phyloP scores from a whole-genome alignment of 805 yeast species.

The Candida germanica region DNA sequence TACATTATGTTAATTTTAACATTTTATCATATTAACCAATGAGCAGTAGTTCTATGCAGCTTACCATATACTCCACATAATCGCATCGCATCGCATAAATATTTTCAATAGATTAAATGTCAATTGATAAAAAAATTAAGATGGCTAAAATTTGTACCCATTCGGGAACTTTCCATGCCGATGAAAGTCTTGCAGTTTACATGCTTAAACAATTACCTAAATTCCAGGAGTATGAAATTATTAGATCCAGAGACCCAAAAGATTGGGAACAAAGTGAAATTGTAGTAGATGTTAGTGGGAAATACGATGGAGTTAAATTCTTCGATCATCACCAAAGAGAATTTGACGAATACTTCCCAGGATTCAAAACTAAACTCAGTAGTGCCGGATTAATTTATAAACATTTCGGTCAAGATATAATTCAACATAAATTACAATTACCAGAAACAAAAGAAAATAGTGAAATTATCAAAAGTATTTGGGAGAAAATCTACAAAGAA shows the following conservation, averaged over 20 bases:
- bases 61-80: no score
- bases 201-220: constrained; percentile 73
- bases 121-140: constrained; percentile 10
- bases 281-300: constrained; percentile 92
- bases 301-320: constrained; percentile 79
- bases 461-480: constrained; percentile 52
- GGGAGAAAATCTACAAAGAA: constrained; percentile 75
- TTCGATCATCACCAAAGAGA: constrained; percentile 98
- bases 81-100: no score
- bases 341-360: constrained; percentile 67
- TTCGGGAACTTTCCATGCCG: constrained; percentile 95
- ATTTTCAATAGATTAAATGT: no score
- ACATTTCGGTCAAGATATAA: constrained; percentile 73
- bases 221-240: constrained; percentile 61
- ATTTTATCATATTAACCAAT: no score
- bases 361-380: constrained; percentile 73
- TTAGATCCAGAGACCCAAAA: constrained; percentile 79
- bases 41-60: no score
- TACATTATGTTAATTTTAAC: no score
- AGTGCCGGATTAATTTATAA: constrained; percentile 94
- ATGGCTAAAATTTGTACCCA: constrained; percentile 77
- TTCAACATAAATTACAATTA: constrained; percentile 41
- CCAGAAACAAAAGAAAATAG: constrained; percentile 30
- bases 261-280: constrained; percentile 87
- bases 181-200: constrained; percentile 90